These are phyloP conservation scores for Komagataella ulmi DNA, from an alignment of 805 yeast genomes.

Conservation along the genomic window DNA sequence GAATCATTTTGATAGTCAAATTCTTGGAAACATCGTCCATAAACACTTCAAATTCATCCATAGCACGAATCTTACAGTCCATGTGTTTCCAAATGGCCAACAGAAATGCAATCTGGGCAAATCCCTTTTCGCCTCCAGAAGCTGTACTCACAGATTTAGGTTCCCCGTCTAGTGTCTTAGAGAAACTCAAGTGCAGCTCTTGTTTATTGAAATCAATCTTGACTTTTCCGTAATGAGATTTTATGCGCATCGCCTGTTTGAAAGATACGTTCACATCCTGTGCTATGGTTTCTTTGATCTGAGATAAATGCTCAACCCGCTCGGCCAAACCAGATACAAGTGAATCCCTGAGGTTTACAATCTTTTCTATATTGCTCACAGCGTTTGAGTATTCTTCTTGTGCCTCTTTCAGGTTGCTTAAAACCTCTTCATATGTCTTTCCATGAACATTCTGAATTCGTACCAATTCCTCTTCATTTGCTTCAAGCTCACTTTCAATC, in stretches of 20 bases:
- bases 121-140: constrained; percentile 96
- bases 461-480: constrained; percentile 30
- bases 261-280: constrained; percentile 41
- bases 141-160: constrained; percentile 67
- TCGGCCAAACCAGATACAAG: constrained; percentile 23
- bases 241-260: constrained; percentile 40
- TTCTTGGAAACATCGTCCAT: constrained; percentile 91
- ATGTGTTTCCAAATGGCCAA: constrained; percentile 88
- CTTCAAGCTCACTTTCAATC: constrained; percentile 33
- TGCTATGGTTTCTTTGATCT: constrained; percentile 26
- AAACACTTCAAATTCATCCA: constrained; percentile 94
- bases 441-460: constrained; percentile 43
- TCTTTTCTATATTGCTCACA: constrained; percentile 21
- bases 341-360: constrained; percentile 15
- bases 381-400: constrained; percentile 30
- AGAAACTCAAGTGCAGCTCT: constrained; percentile 42
- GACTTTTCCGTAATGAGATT: constrained; percentile 68
- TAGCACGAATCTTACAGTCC: constrained; percentile 76
- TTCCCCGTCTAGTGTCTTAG: constrained; percentile 44
- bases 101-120: constrained; percentile 78
- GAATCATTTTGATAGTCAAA: constrained; percentile 61
- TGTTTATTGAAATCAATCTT: constrained; percentile 42
- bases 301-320: constrained; percentile 27
- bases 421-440: constrained; percentile 40
- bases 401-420: constrained; percentile 28